A percentile compares a stretch with the other conserved stretches of the same genome.
phyloP scores from a whole-genome alignment of 805 yeast species.

The Candida xiaguanensis region DNA sequence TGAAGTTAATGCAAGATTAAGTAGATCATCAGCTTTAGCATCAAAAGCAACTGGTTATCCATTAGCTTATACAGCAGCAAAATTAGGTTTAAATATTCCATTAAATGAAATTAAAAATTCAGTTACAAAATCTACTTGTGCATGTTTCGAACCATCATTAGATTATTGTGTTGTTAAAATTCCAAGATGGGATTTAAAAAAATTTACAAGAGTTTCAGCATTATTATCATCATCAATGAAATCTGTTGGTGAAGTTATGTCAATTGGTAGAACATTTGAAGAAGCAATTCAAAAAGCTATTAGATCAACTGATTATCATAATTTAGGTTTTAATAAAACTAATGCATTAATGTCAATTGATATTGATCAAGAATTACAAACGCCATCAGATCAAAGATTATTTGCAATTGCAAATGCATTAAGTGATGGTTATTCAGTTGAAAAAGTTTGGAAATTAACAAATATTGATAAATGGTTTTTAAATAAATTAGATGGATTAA shows the following conservation, averaged over 20 bases:
- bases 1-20: slow-evolving; percentile 96
- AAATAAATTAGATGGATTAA: slow-evolving; percentile 74
- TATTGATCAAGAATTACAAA: slow-evolving; percentile 87
- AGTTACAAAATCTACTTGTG: slow-evolving; percentile 90
- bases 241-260: slow-evolving; percentile 98
- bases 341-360: slow-evolving; percentile 85
- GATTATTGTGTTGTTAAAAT: slow-evolving; percentile 97
- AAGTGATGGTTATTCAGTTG: slow-evolving; percentile 83
- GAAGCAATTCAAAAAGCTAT: slow-evolving; percentile 98
- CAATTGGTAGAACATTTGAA: slow-evolving; percentile 95
- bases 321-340: slow-evolving; percentile 88
- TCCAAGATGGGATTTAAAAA: slow-evolving; percentile 98
- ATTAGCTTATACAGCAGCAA: slow-evolving; percentile 96
- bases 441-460: slow-evolving; percentile 85
- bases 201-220: slow-evolving; percentile 88
- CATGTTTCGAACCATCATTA: slow-evolving; percentile 95
- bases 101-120: slow-evolving; percentile 88
- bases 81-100: slow-evolving; percentile 89
- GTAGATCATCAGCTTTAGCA: slow-evolving; percentile 98
- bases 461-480: slow-evolving; percentile 96
- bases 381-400: slow-evolving; percentile 96
- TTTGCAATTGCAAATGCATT: slow-evolving; percentile 96
- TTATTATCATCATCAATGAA: slow-evolving; percentile 91
- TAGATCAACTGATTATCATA: slow-evolving; percentile 92
- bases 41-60: slow-evolving; percentile 99